A percentile compares a stretch with the other conserved stretches of the same genome.
Conservation (phyloP, 164 flowering plant genomes). For the Nelumbo lutea region DNA sequence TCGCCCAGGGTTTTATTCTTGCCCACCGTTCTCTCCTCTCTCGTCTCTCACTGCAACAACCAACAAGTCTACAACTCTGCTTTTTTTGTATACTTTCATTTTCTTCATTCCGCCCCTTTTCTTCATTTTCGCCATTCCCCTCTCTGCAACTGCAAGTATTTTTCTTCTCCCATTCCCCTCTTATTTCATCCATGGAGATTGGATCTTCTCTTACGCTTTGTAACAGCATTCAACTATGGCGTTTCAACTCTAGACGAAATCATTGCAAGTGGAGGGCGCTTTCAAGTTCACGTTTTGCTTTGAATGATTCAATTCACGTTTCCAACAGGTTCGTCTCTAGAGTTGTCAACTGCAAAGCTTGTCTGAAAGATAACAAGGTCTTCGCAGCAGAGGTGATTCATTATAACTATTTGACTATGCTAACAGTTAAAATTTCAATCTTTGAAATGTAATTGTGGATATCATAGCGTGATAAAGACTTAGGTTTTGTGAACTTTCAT, state of each 20-base stretch:
- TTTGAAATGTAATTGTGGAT: not conserved
- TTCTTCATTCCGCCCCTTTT: too few relatives aligned
- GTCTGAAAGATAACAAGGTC: not conserved
- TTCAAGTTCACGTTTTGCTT: not conserved
- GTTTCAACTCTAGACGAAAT: not conserved
- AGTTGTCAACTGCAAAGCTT: slow-evolving; percentile 4
- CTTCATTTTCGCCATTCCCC: too few relatives aligned
- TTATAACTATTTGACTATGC: not conserved
- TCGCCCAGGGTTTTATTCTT: too few relatives aligned
- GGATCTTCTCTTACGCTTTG: slow-evolving; percentile 11
- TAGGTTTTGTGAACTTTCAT: not conserved
- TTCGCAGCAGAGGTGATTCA: slow-evolving; percentile 9
- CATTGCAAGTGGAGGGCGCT: not conserved
- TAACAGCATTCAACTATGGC: slow-evolving; percentile 2
- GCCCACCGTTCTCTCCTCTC: too few relatives aligned
- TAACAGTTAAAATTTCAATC: not conserved
- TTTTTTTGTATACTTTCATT: too few relatives aligned
- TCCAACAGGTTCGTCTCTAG: not conserved
- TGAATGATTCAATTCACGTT: not conserved
- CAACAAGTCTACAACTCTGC: too few relatives aligned
- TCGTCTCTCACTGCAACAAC: too few relatives aligned
- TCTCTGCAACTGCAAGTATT: too few relatives aligned
- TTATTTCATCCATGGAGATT: slow-evolving; percentile 12
- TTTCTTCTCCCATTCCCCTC: not conserved
- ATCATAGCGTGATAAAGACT: not conserved